Evolutionary conservation across 768 basidiomycete species (phyloP), one percentile per base, ranked within the genome.

Genomic region (Sporobolomyces phaffii): DNA sequence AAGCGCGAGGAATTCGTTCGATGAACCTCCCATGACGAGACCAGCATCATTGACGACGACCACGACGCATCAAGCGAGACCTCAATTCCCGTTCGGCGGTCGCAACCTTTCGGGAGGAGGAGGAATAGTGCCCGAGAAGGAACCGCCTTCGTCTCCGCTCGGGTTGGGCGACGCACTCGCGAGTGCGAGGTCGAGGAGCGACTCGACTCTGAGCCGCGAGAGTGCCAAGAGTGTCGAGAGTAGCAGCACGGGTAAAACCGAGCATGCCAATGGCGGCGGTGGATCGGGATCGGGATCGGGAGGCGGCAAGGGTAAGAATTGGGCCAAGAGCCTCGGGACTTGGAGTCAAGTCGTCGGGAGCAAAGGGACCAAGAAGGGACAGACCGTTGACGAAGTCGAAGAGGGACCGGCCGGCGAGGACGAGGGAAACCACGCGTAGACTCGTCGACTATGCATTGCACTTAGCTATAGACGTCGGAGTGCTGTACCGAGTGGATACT

Each of bases 291-390:
- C 29, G 34, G 52, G 52, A 34, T 17, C 38, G 10, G 24, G 26
- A 33, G 50, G 52, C 14, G 29, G 28, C 28, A 29, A 29, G 22
- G 33, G 33, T 15, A 53, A 53, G n/a, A 36, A 13, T 34, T 56
- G 54, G 54, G 40, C 54, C 9, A 56, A n/a, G n/a, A n/a, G 54
- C 9, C 28, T 56, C 24, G 54, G 54, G 2, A 56, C 40, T 40
- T 56, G 54, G 54, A 56, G 54, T 56, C 54, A 56, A 40, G 54
- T 56, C 26, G 54, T 56, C 26, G 54, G 54, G n/a, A n/a, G n/a
- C 7, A 56, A 31, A 29, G 40, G 54, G 2, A 22, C n/a, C 17
- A 56, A 56, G 54, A 56, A 43, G 18, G 40, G 40, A 5, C 18
- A 33, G n/a, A n/a, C n/a, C n/a, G 38, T 13, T 2, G 52, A n/a